Evolutionary conservation across 2,329 filamentous ascomycete genomes (phyloP).

Genomic region (Cladosporium colombiae): DNA sequence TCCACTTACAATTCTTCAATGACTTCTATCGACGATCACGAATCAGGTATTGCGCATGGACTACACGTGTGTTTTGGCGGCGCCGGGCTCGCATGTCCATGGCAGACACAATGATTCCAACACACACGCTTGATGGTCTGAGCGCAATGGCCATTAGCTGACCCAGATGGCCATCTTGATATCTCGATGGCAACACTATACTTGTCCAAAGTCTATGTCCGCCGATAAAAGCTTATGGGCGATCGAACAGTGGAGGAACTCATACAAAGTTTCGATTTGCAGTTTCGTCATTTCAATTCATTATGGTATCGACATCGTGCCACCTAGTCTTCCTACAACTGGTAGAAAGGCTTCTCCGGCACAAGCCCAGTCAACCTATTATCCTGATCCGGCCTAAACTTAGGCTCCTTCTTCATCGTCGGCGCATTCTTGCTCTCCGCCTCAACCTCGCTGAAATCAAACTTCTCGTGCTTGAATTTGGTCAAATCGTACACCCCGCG

Average conservation of each 20-base stretch:
- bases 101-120: background rate
- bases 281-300: background rate
- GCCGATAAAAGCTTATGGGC: background rate
- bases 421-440: slow-evolving; percentile 48
- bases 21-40: background rate
- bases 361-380: slow-evolving; percentile 45
- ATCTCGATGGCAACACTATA: too few relatives aligned
- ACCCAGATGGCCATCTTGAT: background rate
- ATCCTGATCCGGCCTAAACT: slow-evolving; percentile 45
- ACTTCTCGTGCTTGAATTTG: slow-evolving; percentile 45
- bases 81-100: background rate
- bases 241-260: background rate
- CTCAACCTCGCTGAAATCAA: slow-evolving; percentile 50
- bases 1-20: background rate
- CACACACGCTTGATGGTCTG: too few relatives aligned
- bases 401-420: slow-evolving; percentile 48
- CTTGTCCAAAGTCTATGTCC: too few relatives aligned
- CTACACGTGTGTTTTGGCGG: background rate
- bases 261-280: background rate
- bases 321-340: slow-evolving; percentile 22
- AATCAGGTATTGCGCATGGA: background rate
- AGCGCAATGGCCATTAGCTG: too few relatives aligned
- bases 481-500: slow-evolving; percentile 48
- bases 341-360: slow-evolving; percentile 39
- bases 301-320: background rate